phyloP scores from a whole-genome alignment of 257 asterid species.

The Sherardia arvensis region DNA sequence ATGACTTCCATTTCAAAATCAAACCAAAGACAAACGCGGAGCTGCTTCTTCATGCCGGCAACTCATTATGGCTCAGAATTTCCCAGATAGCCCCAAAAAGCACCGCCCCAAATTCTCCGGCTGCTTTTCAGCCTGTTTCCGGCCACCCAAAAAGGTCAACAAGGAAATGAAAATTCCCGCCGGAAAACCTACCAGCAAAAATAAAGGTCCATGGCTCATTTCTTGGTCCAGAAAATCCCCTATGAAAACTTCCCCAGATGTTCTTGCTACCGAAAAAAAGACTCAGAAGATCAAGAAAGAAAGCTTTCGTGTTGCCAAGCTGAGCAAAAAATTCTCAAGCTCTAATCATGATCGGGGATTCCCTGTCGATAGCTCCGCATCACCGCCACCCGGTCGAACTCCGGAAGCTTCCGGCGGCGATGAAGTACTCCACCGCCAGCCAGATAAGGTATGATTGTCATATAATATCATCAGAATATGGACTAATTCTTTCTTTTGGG shows the following conservation, averaged over 20 bases:
- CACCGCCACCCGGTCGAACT: not conserved
- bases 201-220: not conserved
- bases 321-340: not conserved
- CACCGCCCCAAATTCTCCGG: not conserved
- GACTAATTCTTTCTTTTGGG: not conserved
- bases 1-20: slow-evolving; percentile 7
- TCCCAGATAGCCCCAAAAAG: slow-evolving; percentile 4
- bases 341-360: not conserved
- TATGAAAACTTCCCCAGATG: not conserved
- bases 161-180: not conserved
- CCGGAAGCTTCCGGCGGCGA: not conserved
- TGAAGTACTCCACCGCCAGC: not conserved
- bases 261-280: not conserved
- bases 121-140: slow-evolving; percentile 14
- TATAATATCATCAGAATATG: not conserved
- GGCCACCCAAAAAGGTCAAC: not conserved
- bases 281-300: not conserved
- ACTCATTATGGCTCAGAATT: slow-evolving; percentile 3
- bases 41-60: slow-evolving; percentile 10
- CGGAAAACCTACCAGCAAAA: not conserved
- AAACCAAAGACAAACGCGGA: not conserved
- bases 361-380: not conserved
- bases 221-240: slow-evolving; percentile 7
- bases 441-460: slow-evolving; percentile 4
- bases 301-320: slow-evolving; percentile 2